Base-by-base conservation (phyloP, 164 flowering plant species). In the Tetracentron sinense region DNA sequence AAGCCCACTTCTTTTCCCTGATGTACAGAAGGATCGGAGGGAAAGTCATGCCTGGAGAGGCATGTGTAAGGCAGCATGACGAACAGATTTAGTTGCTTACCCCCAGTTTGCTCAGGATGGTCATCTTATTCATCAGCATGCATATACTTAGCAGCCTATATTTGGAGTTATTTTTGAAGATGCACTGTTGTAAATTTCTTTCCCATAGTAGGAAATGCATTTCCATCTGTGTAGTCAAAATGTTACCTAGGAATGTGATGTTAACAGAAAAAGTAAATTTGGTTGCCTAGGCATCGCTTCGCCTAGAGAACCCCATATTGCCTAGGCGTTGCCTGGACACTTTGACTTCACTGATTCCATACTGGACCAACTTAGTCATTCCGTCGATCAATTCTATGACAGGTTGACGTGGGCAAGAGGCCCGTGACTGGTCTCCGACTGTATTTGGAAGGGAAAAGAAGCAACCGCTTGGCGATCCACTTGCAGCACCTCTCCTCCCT, bases 361-460 rank as follows among this genome's bases (percentile, higher is more conserved):
- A 8, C 44, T 38, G 44, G 44, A 16, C 8, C 14, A 8, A 38
- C 5, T 26, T 26, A 26, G 3, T 60, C 19, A 8, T 21, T 55
- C n/a, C 53, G 22, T 60, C 54, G 28, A 33, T 48, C 19, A 3
- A 29, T 44, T 38, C 33, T 51, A 21, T 69, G 23, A 57, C 83
- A 92, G 97, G 97, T 92, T 61, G 90, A 87, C 64, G 93, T 82
- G 47, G 97, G 90, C 23, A 78, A 79, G 73, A 78, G 86, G 77
- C 94, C 96, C 46, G 92, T 92, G 58, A 92, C 96, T 15, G 98
- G 98, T 44, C 76, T 89, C 6, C 81, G 98, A 42, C 79, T 92
- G 16, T 87, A 82, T 65, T 67, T 92, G 48, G 96, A 92, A 78
- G 98, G 98, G 27, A 82, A 78, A 75, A 83, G 84, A 75, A 86